Base-by-base conservation (phyloP, 2,329 filamentous ascomycete species). In the Aspergillus glaucus region DNA sequence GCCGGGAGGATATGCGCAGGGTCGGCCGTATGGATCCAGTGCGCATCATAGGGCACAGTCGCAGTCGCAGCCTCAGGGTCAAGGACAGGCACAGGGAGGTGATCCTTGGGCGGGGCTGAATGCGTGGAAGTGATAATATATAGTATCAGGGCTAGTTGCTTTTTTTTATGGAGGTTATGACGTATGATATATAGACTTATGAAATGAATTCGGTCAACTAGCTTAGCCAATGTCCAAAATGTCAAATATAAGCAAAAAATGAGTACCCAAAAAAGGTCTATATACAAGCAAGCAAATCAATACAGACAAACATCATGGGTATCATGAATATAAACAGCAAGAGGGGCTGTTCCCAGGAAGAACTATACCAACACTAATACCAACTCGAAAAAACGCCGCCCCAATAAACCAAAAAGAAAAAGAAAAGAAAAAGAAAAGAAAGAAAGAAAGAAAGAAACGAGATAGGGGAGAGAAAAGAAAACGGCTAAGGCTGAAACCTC, bases 51-150 rank as follows among this genome's bases (percentile, higher is more conserved):
- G 65, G 43, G 55, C 60, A 9, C 66, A 68, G 43, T 71, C 70
- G 49, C 68, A 71, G 55, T 57, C 62, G 1, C 64, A 68, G 26
- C 10, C 62, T 44, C 64, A 65, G 44, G 58, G 64, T 28, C 60
- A 30, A 30, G 26, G 26, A 5, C 26, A 12, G 26, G 10, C 26
- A 30, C 60, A 59, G 40, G 53, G 62, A 10, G 59, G 61, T 52
- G 83, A 88, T 73, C 85, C 84, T 6, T 88, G 84, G 84, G 83
- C 84, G 14, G 85, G 84, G 4, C 65, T 88, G 56, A 85, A 79
- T 69, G 79, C 78, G 42, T 87, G 84, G 84, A 86, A 85, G 65
- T 86, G 54, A 64, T 43, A 28, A 5, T 44, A 14, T 5, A 10
- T 30, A 30, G 24, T 30, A 30, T 30, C 26, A 30, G 9, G 10